Evolutionary conservation across 352 stramenopile species (phyloP).

Genomic region (Pythium angustatum): DNA sequence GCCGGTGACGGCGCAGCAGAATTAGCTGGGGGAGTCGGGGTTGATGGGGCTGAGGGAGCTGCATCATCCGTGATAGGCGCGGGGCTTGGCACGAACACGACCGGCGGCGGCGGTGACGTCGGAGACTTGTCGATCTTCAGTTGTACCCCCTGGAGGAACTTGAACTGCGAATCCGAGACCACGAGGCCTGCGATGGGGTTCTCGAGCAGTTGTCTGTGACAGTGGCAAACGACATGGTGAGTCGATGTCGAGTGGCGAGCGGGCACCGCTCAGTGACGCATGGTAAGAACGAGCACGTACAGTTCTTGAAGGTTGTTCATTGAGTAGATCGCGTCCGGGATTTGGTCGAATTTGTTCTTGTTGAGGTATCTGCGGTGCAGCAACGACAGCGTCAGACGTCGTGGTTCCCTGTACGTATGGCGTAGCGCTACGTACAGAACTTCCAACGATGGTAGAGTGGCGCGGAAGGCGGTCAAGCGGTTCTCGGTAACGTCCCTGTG

Average conservation of each 20-base stretch:
- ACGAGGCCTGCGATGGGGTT: not conserved
- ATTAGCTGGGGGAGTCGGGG: no score
- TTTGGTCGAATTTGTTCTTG: slow-evolving; percentile 4
- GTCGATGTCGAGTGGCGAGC: no score
- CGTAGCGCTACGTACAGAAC: slow-evolving; percentile 7
- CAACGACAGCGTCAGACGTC: no score
- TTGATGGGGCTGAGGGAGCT: not conserved
- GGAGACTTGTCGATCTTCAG: not conserved
- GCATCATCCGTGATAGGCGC: not conserved
- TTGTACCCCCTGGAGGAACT: not conserved
- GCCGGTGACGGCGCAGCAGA: no score
- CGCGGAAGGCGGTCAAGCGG: not conserved
- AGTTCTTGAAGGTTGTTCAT: slow-evolving; percentile 3
- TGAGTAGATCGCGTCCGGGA: not conserved
- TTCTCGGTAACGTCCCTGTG: not conserved
- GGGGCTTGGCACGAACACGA: not conserved
- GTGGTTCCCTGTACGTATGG: no score
- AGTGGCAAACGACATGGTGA: no score
- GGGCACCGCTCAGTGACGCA: no score
- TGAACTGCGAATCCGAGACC: not conserved
- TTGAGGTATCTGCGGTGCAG: slow-evolving; percentile 5
- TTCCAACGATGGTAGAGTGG: not conserved
- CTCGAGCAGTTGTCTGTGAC: not conserved
- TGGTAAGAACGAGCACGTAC: not conserved
- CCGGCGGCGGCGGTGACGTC: not conserved